Percentiles rank a stretch among this genome's conserved stretches.
Conservation (phyloP, 352 stramenopile species). For the Globisporangium mamillatum region DNA sequence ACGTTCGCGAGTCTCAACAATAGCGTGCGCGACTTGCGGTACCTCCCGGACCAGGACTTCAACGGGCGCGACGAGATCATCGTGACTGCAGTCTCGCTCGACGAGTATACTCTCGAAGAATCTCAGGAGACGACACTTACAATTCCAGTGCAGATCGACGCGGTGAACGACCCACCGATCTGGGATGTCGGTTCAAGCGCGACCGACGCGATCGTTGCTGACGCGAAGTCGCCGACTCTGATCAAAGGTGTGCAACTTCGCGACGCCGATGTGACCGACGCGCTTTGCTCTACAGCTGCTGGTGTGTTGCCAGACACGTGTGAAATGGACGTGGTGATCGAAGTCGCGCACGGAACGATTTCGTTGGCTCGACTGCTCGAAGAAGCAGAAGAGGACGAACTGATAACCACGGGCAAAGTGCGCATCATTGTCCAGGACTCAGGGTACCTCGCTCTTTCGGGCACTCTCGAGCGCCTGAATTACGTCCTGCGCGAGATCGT, state of each 20-base stretch:
- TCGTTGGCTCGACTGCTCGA: constrained; percentile 28
- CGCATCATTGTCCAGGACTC: constrained; percentile 6
- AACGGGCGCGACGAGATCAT: constrained; percentile 42
- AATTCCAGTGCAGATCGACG: constrained; percentile 36
- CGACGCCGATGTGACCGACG: constrained; percentile 39
- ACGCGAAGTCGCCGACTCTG: constrained; percentile 15
- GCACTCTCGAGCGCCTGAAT: constrained; percentile 38
- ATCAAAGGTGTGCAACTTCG: constrained; percentile 39
- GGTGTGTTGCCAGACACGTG: constrained; percentile 21
- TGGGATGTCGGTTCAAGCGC: constrained; percentile 25
- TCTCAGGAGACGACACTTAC: constrained; percentile 23
- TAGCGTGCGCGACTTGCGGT: constrained; percentile 33
- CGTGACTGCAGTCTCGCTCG: constrained; percentile 36
- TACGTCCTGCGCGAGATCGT: constrained; percentile 37
- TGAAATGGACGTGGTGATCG: constrained; percentile 55
- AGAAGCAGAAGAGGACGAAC: constrained; percentile 4
- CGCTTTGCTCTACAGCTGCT: not conserved
- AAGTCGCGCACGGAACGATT: constrained; percentile 37
- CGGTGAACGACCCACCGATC: constrained; percentile 56
- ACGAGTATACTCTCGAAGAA: constrained; percentile 41
- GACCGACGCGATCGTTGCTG: constrained; percentile 21
- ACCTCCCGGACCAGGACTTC: constrained; percentile 39
- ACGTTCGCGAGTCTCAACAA: constrained; percentile 46
- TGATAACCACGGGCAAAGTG: not conserved
- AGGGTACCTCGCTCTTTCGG: constrained; percentile 35